Evolutionary conservation across 2,329 filamentous ascomycete species (phyloP), one percentile per base, ranked within the genome.

Genomic region (Alternaria atra): DNA sequence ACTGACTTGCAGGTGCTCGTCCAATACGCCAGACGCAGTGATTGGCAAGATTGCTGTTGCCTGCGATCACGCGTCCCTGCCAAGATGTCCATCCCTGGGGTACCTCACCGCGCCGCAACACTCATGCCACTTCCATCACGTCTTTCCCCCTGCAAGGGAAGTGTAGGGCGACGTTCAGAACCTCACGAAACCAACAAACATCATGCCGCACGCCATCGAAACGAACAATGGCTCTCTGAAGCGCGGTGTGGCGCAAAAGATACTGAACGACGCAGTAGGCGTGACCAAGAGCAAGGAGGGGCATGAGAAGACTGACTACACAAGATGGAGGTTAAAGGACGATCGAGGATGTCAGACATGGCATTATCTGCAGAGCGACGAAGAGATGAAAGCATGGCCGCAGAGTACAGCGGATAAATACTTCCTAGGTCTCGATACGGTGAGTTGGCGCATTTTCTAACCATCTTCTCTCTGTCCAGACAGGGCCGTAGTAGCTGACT

Each of bases 401-500:
- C 94, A 97, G 80, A 91, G 87, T 25, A 85, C 84, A 57, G 92
- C 93, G n/a, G 96, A 99, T 76, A 97, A 93, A 79, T 97, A 93
- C 78, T 92, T 89, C 73, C 78, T 99, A 17, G 92, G 92, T 17
- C 80, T 97, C 47, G 88, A 92, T 55, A 87, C 90, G 64, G 94
- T 97, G 83, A 62, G 66, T 62, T 44, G 52, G 27, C 43, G 12
- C 43, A 23, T 32, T 27, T 23, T 29, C 20, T 5, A 30, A n/a
- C 10, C 29, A 42, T 20, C 29, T 12, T n/a, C 10, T 5, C 1
- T 25, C 20, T 25, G 12, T 32, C 4, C 12, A 12, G n/a, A 53
- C 30, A 25, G 15, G 8, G 29, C 15, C 7, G 12, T 23, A 20
- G n/a, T 43, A 51, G n/a, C 40, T 27, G 43, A 37, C 35, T 35